Percentiles rank a stretch among this genome's conserved stretches.
Evolutionary conservation across 768 basidiomycete genomes (phyloP).

Genomic region (Rhizopogon rudus): DNA sequence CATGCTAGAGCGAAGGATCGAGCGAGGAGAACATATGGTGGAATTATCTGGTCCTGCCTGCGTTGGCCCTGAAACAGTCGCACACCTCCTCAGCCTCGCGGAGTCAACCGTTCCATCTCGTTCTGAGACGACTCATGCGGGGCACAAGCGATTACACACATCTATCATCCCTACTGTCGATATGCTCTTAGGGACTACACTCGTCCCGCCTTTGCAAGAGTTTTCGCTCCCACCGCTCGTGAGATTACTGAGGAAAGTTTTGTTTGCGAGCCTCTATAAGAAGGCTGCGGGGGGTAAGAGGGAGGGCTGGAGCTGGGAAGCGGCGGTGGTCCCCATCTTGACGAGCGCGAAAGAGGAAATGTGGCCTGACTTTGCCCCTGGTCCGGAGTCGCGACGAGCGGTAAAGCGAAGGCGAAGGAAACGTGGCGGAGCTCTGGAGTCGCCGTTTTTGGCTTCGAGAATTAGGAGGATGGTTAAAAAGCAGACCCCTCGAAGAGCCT

Average conservation of each 20-base stretch:
- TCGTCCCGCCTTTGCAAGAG: not conserved
- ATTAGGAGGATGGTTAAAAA: constrained; percentile 9
- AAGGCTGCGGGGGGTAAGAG: constrained; percentile 12
- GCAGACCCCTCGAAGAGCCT: not conserved
- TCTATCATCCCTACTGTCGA: constrained; percentile 8
- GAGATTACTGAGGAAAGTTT: constrained; percentile 16
- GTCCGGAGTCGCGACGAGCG: not conserved
- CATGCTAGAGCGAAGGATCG: constrained; percentile 14
- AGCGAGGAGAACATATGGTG: not conserved
- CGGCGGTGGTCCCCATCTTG: constrained; percentile 9
- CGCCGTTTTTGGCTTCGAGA: constrained; percentile 20
- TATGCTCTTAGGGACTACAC: constrained; percentile 13
- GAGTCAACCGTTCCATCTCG: not conserved
- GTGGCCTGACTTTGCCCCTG: constrained; percentile 7
- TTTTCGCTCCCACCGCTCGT: constrained; percentile 18
- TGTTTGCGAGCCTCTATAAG: constrained; percentile 15
- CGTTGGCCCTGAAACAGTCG: constrained; percentile 11
- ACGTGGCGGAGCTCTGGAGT: not conserved
- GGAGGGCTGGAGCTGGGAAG: constrained; percentile 21
- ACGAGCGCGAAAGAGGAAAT: constrained; percentile 13
- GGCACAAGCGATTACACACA: not conserved
- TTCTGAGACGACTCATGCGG: not conserved
- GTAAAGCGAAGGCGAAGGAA: not conserved
- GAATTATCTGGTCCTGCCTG: constrained; percentile 2
- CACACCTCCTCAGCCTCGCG: constrained; percentile 18